Conservation (phyloP, 495 filamentous ascomycete species). For the Aspergillus haitiensis region DNA sequence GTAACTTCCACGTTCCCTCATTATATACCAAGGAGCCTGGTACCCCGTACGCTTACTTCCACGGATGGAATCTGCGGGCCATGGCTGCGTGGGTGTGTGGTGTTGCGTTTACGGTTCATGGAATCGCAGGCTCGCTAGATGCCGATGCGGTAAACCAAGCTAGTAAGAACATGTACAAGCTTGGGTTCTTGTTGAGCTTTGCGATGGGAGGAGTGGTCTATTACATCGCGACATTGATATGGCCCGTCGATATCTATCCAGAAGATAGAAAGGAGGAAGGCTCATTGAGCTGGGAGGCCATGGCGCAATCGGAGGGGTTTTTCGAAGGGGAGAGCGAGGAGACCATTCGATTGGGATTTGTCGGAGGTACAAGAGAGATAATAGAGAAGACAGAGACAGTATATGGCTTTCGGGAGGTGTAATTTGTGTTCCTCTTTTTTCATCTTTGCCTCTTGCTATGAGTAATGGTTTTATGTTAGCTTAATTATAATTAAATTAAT, state of each 20-base stretch:
- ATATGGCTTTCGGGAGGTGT: too few relatives aligned
- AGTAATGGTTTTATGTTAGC: too few relatives aligned
- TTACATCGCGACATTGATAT: background rate
- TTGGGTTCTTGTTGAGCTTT: constrained; percentile 3
- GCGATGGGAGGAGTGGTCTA: background rate
- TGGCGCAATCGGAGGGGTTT: constrained; percentile 9
- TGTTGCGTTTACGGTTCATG: constrained; percentile 2
- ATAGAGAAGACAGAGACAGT: too few relatives aligned
- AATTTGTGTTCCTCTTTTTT: too few relatives aligned
- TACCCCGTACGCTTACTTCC: constrained; percentile 4
- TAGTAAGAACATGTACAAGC: constrained; percentile 1
- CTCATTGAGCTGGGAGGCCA: background rate
- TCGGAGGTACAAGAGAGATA: too few relatives aligned
- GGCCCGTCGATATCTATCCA: constrained; percentile 2
- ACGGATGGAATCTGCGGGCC: constrained; percentile 4
- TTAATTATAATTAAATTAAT: too few relatives aligned
- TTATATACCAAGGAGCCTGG: background rate
- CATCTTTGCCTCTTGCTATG: too few relatives aligned
- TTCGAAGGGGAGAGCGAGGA: background rate
- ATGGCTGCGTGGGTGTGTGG: constrained; percentile 2
- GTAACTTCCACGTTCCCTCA: constrained; percentile 8
- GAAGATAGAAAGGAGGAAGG: background rate
- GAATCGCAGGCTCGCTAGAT: constrained; percentile 4
- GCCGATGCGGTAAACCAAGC: background rate
- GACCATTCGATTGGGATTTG: too few relatives aligned